These are phyloP conservation scores for Zasmidium angulare DNA, from an alignment of 2,329 filamentous ascomycete genomes.

Conservation along the genomic window DNA sequence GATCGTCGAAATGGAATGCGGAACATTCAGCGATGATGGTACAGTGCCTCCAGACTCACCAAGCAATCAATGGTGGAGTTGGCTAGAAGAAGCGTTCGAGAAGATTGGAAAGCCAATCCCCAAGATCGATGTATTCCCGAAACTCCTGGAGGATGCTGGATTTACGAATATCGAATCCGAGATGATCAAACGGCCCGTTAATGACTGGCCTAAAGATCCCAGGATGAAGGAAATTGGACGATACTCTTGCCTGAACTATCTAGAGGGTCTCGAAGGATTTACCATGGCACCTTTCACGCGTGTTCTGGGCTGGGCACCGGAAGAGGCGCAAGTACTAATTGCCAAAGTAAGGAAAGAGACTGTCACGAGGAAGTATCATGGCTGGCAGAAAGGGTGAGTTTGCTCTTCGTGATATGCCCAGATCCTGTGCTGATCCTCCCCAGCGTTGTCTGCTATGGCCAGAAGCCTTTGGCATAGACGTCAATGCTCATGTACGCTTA, in stretches of 20 bases:
- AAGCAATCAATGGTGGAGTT: conserved; percentile 21
- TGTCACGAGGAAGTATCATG: conserved; percentile 11
- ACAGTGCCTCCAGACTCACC: conserved; percentile 33
- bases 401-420: not conserved
- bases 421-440: not conserved
- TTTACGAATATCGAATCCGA: conserved; percentile 23
- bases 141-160: conserved; percentile 18
- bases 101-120: conserved; percentile 17
- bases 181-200: conserved; percentile 22
- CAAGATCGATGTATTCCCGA: conserved; percentile 12
- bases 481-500: not conserved
- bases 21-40: conserved; percentile 42
- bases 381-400: conserved; percentile 18
- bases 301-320: conserved; percentile 43
- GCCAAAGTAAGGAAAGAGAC: conserved; percentile 43
- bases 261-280: conserved; percentile 45
- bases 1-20: conserved; percentile 44
- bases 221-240: conserved; percentile 25
- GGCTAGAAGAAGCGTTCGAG: conserved; percentile 16
- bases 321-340: conserved; percentile 47
- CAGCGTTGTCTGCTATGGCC: conserved; percentile 12
- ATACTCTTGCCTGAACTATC: conserved; percentile 19
- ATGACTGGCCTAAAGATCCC: conserved; percentile 27
- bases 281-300: conserved; percentile 43
- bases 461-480: conserved; percentile 1